Evolutionary conservation across 768 basidiomycete genomes (phyloP), one percentile per base, ranked within the genome.

Genomic region (Suillus cothurnatus): DNA sequence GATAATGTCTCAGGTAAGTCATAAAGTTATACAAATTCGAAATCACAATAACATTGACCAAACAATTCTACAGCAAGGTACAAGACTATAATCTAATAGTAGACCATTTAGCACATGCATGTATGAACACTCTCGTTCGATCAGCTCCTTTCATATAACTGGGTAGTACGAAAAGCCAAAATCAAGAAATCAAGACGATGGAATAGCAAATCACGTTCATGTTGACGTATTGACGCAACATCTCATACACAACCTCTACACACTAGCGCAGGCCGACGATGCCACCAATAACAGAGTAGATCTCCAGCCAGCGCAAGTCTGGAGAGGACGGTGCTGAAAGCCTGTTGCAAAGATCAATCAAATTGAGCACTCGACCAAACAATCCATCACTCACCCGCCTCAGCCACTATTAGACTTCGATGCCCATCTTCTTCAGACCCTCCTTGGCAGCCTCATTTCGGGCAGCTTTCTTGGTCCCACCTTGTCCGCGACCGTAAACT

Each of bases 381-480:
- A 36, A 34, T 3, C 28, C 55, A 62, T 32, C 59, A 23, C 43
- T 45, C 52, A 39, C 52, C 34, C 66, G 65, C 64, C 65, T 64
- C 62, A 23, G 19, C 28, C 50, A 17, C 28, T 23, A 2, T 45
- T 49, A 84, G 57, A 86, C 85, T 49, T 78, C 66, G 56, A 91
- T 81, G 2, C 86, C 89, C 74, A 93, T 68, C 64, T 77, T 82
- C 71, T 79, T 74, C 67, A 93, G 80, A 3, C 90, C 92, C 68
- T 86, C 80, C 74, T 91, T 93, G 36, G 92, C 92, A 6, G 92
- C 92, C 72, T 92, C 92, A 71, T 93, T 92, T 72, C 88, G 82
- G 1, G 92, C 92, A 1, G 85, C 84, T 74, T 89, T 91, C 83
- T 94, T 94, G 49, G 90, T 93, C 68, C 83, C 85, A 12, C 91